These are phyloP conservation scores for Trifolium pratense DNA, from an alignment of 306 rosid species.

Conservation along the genomic window DNA sequence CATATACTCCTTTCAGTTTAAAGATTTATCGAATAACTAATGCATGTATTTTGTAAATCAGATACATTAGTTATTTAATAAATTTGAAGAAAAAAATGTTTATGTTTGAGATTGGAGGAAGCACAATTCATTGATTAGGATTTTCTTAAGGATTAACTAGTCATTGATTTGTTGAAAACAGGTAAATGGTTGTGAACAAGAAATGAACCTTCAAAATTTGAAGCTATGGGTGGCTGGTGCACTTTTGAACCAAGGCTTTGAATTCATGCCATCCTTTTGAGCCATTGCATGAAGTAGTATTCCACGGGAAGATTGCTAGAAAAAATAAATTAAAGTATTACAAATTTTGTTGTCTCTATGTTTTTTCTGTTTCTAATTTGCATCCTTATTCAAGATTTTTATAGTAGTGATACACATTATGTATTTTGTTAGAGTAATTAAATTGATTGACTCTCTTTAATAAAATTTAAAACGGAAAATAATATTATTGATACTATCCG, in stretches of 20 bases:
- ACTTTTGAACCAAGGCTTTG: slow-evolving; percentile 84
- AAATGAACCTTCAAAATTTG: slow-evolving; percentile 76
- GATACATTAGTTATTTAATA: too few relatives aligned
- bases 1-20: too few relatives aligned
- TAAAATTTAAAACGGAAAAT: too few relatives aligned
- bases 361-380: background rate
- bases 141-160: slow-evolving; percentile 2
- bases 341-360: background rate
- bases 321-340: background rate
- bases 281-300: slow-evolving; percentile 10
- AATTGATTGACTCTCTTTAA: too few relatives aligned
- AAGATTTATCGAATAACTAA: too few relatives aligned
- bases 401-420: background rate
- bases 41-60: too few relatives aligned
- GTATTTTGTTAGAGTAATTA: too few relatives aligned
- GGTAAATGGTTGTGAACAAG: slow-evolving; percentile 65
- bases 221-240: slow-evolving; percentile 92
- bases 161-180: slow-evolving; percentile 48
- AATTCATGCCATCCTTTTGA: slow-evolving; percentile 52
- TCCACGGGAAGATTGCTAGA: background rate
- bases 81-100: too few relatives aligned
- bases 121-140: too few relatives aligned
- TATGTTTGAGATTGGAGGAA: too few relatives aligned
- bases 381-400: background rate
- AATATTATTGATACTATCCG: too few relatives aligned